A percentile compares a stretch with the other conserved stretches of the same genome.
These are phyloP conservation scores for Fusarium albidum DNA, from an alignment of 2,329 filamentous ascomycete species.

Conservation along the genomic window DNA sequence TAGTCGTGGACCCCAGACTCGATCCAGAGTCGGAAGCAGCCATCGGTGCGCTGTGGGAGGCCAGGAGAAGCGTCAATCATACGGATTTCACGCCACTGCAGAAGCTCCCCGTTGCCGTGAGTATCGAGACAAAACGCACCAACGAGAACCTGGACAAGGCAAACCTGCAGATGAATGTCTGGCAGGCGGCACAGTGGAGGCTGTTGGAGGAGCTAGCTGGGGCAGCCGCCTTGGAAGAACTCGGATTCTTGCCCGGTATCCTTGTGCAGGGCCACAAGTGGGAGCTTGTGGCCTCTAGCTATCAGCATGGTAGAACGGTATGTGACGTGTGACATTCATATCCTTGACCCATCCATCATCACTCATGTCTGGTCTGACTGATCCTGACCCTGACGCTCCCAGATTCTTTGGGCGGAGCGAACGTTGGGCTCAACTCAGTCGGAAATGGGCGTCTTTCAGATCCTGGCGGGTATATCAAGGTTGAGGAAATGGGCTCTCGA, in stretches of 20 bases:
- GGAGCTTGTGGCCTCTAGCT: conserved; percentile 1
- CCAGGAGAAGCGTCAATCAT: conserved; percentile 8
- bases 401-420: conserved; percentile 4
- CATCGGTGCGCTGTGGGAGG: neutral
- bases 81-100: neutral
- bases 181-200: conserved; percentile 14
- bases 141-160: neutral
- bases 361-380: neutral
- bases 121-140: conserved; percentile 8
- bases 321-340: neutral
- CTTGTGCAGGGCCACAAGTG: neutral
- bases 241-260: neutral
- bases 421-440: conserved; percentile 1
- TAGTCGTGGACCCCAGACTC: conserved; percentile 1
- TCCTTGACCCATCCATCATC: too few relatives aligned
- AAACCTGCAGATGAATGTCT: conserved; percentile 4
- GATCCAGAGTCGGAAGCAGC: neutral
- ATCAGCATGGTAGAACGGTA: conserved; percentile 3
- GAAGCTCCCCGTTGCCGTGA: neutral
- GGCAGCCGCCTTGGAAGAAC: neutral
- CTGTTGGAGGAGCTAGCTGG: neutral
- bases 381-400: neutral
- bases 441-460: neutral
- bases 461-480: neutral
- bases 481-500: conserved; percentile 1